Conservation (phyloP, 2,329 filamentous ascomycete species). For the Aspergillus neoniger region DNA sequence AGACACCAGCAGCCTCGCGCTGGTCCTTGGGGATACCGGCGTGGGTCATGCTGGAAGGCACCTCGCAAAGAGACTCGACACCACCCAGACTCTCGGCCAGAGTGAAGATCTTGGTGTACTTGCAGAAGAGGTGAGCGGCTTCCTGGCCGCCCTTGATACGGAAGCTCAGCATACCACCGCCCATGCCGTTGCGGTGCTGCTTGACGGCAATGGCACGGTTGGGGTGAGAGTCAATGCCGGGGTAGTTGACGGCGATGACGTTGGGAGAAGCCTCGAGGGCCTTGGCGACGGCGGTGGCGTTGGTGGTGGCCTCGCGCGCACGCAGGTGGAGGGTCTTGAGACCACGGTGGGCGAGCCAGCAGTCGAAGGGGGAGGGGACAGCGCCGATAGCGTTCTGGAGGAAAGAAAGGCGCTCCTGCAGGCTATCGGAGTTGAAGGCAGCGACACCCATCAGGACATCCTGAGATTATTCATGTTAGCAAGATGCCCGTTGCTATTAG, state of each 20-base stretch:
- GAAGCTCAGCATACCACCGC: constrained; percentile 97
- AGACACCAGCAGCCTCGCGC: constrained; percentile 89
- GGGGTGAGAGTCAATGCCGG: constrained; percentile 82
- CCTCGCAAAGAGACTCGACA: constrained; percentile 87
- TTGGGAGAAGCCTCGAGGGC: constrained; percentile 77
- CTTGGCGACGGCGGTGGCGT: constrained; percentile 74
- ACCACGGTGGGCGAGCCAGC: constrained; percentile 95
- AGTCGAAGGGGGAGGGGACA: constrained; percentile 92
- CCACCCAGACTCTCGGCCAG: constrained; percentile 90
- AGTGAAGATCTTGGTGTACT: constrained; percentile 84
- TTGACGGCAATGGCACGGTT: constrained; percentile 81
- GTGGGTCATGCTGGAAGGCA: constrained; percentile 96
- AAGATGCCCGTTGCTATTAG: neutral
- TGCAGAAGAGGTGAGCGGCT: constrained; percentile 90
- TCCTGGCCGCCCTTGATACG: constrained; percentile 82
- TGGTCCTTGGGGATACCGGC: constrained; percentile 89
- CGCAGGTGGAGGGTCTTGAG: constrained; percentile 95
- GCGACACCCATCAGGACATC: constrained; percentile 98
- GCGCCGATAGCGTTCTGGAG: constrained; percentile 97
- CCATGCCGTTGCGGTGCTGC: constrained; percentile 92
- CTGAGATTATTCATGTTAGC: constrained; percentile 32
- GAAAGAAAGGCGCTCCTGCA: constrained; percentile 78
- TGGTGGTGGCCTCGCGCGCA: constrained; percentile 78
- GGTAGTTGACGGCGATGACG: constrained; percentile 92
- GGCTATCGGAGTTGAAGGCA: constrained; percentile 83